Evolutionary conservation across 495 filamentous ascomycete genomes (phyloP), one percentile per base, ranked within the genome.

Genomic region (Xylaria venustula): DNA sequence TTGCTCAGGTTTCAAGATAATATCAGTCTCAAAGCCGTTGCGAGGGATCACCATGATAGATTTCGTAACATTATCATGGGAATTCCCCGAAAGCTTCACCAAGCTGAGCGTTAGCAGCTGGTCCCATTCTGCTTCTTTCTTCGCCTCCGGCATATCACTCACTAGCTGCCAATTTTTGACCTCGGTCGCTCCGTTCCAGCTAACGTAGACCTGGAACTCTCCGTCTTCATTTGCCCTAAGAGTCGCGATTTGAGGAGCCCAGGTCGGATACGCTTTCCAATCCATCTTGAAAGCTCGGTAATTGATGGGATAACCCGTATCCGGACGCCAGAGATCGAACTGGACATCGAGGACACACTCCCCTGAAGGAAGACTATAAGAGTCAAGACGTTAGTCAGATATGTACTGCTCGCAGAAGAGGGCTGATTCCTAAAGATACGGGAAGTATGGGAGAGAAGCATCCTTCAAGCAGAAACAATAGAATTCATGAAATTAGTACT

Each of bases 171-270:
- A 73, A 11, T 22, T 45, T 7, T 28, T 49, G 12, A 69, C 56
- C 46, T 67, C 68, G 2, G 70, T 73, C 11, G 62, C 70, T 1
- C 70, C 70, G 37, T 73, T 73, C 70, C 70, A 73, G 44, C 63
- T 67, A 0, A 71, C 60, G 53, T 69, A 73, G 11, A 67, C 22
- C 12, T 49, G 60, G 23, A 37, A 44, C 19, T 22, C 3, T 22
- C 59, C 25, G 37, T 47, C n/a, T 40, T n/a, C 11, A 28, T 48
- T 28, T 20, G 19, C 22, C 47, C 57, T 7, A 19, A 57, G 14
- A 7, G 28, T 54, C 12, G 51, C 58, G 22, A 70, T 64, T 8
- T 51, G 54, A 1, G 70, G 67, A 5, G 41, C 25, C 51, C 57
- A 59, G 14, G 28, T 47, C 6, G 70, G 70, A 23, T 30, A 36